Evolutionary conservation across 2,329 filamentous ascomycete species (phyloP).

Genomic region (Microsporum audouinii): DNA sequence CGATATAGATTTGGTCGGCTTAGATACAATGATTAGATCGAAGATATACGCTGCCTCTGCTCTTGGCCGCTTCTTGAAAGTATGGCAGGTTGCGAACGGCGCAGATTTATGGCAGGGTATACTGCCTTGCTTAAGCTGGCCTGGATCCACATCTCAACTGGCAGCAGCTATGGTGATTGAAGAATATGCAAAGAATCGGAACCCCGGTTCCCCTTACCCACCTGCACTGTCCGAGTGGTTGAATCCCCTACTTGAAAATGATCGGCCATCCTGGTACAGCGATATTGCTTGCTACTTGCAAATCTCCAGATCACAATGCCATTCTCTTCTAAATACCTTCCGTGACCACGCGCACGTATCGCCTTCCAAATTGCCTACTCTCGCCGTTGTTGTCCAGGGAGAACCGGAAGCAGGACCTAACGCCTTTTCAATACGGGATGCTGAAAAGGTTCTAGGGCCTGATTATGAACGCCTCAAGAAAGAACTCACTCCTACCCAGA

Average conservation of each 20-base stretch:
- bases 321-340: conserved; percentile 82
- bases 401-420: conserved; percentile 83
- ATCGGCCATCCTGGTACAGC: conserved; percentile 70
- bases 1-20: conserved; percentile 85
- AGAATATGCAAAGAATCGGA: conserved; percentile 60
- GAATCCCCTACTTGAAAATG: conserved; percentile 65
- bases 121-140: conserved; percentile 57
- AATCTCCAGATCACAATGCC: conserved; percentile 80
- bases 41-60: conserved; percentile 79
- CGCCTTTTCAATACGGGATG: conserved; percentile 78
- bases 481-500: conserved; percentile 74
- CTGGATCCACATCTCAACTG: conserved; percentile 76
- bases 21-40: conserved; percentile 77
- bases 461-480: conserved; percentile 87
- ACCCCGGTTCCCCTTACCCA: conserved; percentile 24
- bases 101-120: conserved; percentile 51
- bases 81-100: conserved; percentile 51
- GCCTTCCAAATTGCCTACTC: conserved; percentile 59
- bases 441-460: conserved; percentile 72
- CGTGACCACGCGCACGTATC: conserved; percentile 78
- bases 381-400: conserved; percentile 88
- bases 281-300: conserved; percentile 86
- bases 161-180: conserved; percentile 74
- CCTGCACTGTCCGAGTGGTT: conserved; percentile 45
- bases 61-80: conserved; percentile 70